Evolutionary conservation across 129 eudicot species (phyloP), one percentile per base, ranked within the genome.

Genomic region (Oenanthe sinensis): DNA sequence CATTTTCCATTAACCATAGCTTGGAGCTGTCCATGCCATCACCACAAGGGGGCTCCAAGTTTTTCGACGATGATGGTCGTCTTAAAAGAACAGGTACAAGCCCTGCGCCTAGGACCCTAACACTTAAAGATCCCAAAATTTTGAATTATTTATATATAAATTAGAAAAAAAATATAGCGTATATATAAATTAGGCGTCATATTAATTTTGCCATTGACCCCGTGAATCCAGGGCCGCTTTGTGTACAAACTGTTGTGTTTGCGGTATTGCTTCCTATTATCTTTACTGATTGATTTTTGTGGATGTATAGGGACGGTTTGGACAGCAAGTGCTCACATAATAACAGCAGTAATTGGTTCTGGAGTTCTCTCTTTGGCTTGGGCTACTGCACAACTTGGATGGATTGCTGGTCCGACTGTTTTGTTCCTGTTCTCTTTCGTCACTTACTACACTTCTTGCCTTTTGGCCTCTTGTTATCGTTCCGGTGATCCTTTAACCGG

Each of bases 301-400:
- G 75, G 49, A 15, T 74, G 13, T 26, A 5, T 43, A 84, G 93
- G 93, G 80, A 87, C 85, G 47, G 78, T 87, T 55, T 85, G 85
- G 89, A 89, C 87, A 1, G 91, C 91, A 22, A 89, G 93, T 84
- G 91, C 93, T 8, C 93, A 89, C 72, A 89, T 89, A 40, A 89
- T 89, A 70, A 89, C 93, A 11, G 93, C 93, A 20, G 93, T 89
- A 22, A 89, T 89, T 73, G 93, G 93, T 19, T 89, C 93, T 0
- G 93, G 93, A 2, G 93, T 89, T 67, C 80, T 89, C 36, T 89
- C 93, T 48, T 77, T 89, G 82, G 93, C 93, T 58, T 89, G 93
- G 93, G 89, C 91, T 8, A 87, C 85, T 4, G 93, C 93, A 14
- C 93, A 89, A 62, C 80, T 89, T 11, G 93, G 93, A 13, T 89